Base-by-base conservation (phyloP, 2,329 filamentous ascomycete genomes). In the Whalleya microplaca region DNA sequence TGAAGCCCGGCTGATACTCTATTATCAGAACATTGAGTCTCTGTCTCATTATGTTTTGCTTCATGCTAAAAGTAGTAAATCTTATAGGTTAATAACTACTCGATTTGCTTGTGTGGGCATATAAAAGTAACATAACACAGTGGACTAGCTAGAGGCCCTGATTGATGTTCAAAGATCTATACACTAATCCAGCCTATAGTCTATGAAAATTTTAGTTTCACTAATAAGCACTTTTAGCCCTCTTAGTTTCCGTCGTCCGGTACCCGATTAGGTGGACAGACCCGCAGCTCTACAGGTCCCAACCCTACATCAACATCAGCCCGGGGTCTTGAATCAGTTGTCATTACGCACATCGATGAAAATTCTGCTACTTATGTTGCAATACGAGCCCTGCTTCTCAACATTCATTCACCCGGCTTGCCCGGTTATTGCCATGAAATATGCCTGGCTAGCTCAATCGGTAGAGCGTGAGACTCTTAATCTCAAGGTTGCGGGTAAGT, bases 381-480 rank as follows among this genome's bases (percentile, higher is more conserved):
- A 37, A 37, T 37, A 37, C 14, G 10, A 37, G 3, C 4, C 10
- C 32, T 37, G 4, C 10, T 14, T 37, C 14, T 37, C 32, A 37
- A 37, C 32, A 37, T 12, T 12, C 32, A 37, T 12, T 3, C 32
- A 14, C 27, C 5, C 27, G 12, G 27, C 27, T 29, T 29, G 12
- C 27, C n/a, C n/a, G n/a, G n/a, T n/a, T n/a, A n/a, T n/a, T n/a
- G n/a, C n/a, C n/a, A n/a, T n/a, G n/a, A n/a, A n/a, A n/a, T 5
- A 29, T 29, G 79, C 79, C 80, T 75, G 79, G 80, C 78, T 86
- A 85, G 82, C 82, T 85, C 82, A 85, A 85, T 85, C 81, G 81
- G 82, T 87, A 87, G 85, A 88, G 84, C 84, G 84, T 87, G 80
- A 86, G 84, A 87, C 85, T 87, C 85, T 79, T 79, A 78, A 81